Evolutionary conservation across 768 basidiomycete species (phyloP), one percentile per base, ranked within the genome.

Genomic region (Galerina marginata): DNA sequence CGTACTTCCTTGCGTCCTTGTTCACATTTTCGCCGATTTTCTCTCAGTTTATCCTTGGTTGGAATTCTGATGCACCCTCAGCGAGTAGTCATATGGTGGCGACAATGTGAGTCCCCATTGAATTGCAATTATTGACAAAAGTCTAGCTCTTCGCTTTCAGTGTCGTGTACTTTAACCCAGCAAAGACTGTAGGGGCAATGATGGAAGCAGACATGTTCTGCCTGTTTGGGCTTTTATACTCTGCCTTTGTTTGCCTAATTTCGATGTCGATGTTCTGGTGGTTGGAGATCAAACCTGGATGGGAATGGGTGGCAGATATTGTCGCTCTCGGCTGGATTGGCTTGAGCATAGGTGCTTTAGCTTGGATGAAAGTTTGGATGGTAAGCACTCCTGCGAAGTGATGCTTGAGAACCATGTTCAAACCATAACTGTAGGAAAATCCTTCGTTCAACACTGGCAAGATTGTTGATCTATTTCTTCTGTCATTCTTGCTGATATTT

Each of bases 341-440:
- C 4, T 65, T 92, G 3, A 87, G 90, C 20, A 91, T 96, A 82
- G 89, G 88, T 50, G 70, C 83, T 3, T 72, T 98, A 15, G 93
- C 95, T 1, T 99, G 93, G 91, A 86, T 89, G 76, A 99, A 98
- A 73, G 84, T 92, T 2, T 93, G 90, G 88, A 93, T 99, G 83
- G 83, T 80, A 52, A 60, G 77, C 56, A 48, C 37, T 38, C 33
- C 38, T 23, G 40, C 10, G 4, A 5, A 39, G 38, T 15, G 37
- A 20, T 54, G 20, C 9, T 33, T 7, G 29, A 33, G 29, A 33
- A 7, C 29, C 29, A 33, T 33, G 62, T 26, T 61, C 42, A 9
- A 46, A 16, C 9, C n/a, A 6, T 54, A 9, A 50, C n/a, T 16
- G 38, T 39, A 82, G 81, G 83, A 79, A 10, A 95, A 90, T 69